Percentiles rank a stretch among this genome's conserved stretches.
These are phyloP conservation scores for Rhodotorula glutinis DNA, from an alignment of 1,284 basidiomycete species.

Conservation along the genomic window DNA sequence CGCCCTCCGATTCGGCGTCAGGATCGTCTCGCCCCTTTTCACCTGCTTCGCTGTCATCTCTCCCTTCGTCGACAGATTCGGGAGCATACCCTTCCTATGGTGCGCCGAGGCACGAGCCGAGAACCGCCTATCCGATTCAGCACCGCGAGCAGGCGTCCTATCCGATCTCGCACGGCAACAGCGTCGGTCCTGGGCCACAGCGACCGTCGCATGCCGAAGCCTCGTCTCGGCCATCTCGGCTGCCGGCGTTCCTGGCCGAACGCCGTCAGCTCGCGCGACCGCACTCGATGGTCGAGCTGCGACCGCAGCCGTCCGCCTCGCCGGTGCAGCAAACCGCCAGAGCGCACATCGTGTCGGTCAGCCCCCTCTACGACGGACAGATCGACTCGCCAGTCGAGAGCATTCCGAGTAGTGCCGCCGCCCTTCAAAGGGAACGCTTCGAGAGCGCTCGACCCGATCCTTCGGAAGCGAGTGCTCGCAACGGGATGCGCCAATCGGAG, in stretches of 20 bases:
- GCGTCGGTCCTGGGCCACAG: not conserved
- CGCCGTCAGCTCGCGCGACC: constrained; percentile 24
- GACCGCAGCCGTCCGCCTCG: not conserved
- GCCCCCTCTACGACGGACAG: not conserved
- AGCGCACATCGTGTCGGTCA: too few species aligned
- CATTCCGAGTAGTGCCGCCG: constrained; percentile 33
- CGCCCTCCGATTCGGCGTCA: constrained; percentile 20
- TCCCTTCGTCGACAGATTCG: constrained; percentile 30
- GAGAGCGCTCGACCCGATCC: constrained; percentile 13
- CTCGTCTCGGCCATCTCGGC: constrained; percentile 9
- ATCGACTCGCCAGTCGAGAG: constrained; percentile 11
- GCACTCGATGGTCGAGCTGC: constrained; percentile 36
- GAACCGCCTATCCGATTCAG: not conserved
- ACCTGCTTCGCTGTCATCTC: constrained; percentile 27
- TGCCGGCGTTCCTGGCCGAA: constrained; percentile 33
- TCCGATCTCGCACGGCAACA: not conserved
- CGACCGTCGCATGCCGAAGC: not conserved
- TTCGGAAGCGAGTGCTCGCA: not conserved
- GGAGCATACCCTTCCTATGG: constrained; percentile 15
- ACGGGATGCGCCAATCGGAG: constrained; percentile 13
- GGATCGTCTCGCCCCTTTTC: constrained; percentile 28
- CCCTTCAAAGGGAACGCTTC: constrained; percentile 27
- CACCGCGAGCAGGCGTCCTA: not conserved
- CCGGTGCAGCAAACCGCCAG: not conserved
- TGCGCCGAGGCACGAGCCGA: too few species aligned